Percentiles rank a stretch among this genome's conserved stretches.
phyloP scores from a whole-genome alignment of 2,329 filamentous ascomycete genomes.

The Aureobasidium zeae region DNA sequence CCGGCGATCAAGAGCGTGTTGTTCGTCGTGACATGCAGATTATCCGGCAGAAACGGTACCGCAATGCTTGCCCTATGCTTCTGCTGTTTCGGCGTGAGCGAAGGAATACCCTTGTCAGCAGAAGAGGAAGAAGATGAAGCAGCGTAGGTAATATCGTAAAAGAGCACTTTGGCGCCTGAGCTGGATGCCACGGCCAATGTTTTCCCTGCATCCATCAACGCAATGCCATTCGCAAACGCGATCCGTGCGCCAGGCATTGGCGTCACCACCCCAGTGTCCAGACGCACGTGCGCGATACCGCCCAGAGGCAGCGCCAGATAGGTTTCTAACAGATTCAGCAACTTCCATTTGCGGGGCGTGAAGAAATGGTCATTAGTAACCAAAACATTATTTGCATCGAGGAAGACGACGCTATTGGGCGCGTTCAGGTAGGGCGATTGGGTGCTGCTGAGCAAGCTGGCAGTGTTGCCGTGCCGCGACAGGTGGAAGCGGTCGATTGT shows the following conservation, averaged over 20 bases:
- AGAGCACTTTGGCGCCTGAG: constrained; percentile 26
- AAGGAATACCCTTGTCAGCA: background rate
- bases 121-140: too few species aligned
- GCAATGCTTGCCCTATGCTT: constrained; percentile 20
- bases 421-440: constrained; percentile 26
- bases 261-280: background rate
- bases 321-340: constrained; percentile 32
- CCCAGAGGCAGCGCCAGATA: constrained; percentile 31
- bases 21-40: constrained; percentile 30
- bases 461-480: constrained; percentile 20
- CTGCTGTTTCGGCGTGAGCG: constrained; percentile 16
- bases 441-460: constrained; percentile 27
- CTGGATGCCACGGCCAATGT: constrained; percentile 31
- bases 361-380: constrained; percentile 38
- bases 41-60: constrained; percentile 31
- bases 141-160: constrained; percentile 33
- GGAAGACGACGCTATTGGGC: constrained; percentile 33
- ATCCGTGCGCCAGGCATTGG: constrained; percentile 21
- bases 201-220: constrained; percentile 27
- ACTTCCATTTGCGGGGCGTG: constrained; percentile 20
- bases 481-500: constrained; percentile 31
- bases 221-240: constrained; percentile 36
- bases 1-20: constrained; percentile 35
- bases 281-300: constrained; percentile 29
- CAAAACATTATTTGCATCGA: constrained; percentile 28